A percentile compares a stretch with the other conserved stretches of the same genome.
Evolutionary conservation across 2,329 filamentous ascomycete genomes (phyloP).

Genomic region (Stagonosporopsis vannaccii): DNA sequence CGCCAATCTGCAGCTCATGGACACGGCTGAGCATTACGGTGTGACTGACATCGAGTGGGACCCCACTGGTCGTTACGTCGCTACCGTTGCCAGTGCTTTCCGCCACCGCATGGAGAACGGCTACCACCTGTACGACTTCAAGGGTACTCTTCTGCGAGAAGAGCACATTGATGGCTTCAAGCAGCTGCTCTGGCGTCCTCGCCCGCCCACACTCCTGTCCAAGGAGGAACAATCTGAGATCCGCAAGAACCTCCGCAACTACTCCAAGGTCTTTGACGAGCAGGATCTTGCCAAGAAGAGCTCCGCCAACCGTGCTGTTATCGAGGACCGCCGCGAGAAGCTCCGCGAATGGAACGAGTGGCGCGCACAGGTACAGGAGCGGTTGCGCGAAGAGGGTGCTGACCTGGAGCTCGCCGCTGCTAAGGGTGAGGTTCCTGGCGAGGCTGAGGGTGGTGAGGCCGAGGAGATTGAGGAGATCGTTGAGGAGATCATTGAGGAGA

Average conservation of each 20-base stretch:
- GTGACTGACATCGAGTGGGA: conserved; percentile 99
- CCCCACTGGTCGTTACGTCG: conserved; percentile 91
- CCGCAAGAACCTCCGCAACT: conserved; percentile 97
- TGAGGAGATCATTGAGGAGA: conserved; percentile 89
- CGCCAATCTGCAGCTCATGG: conserved; percentile 94
- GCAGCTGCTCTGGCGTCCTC: conserved; percentile 93
- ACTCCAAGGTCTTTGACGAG: conserved; percentile 93
- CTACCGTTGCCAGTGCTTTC: conserved; percentile 92
- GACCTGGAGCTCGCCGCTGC: conserved; percentile 64
- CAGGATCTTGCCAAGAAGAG: conserved; percentile 93
- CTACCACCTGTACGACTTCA: conserved; percentile 98
- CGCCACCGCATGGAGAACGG: conserved; percentile 99
- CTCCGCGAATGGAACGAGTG: conserved; percentile 91
- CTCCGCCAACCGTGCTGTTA: conserved; percentile 90
- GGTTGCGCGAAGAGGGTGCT: conserved; percentile 67
- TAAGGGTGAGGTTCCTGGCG: conserved; percentile 47
- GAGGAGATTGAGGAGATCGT: conserved; percentile 77
- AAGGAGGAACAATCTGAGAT: conserved; percentile 98
- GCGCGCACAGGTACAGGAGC: conserved; percentile 74
- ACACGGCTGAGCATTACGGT: conserved; percentile 92
- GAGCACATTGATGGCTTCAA: conserved; percentile 97
- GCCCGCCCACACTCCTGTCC: conserved; percentile 85
- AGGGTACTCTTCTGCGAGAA: conserved; percentile 85
- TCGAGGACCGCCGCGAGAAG: conserved; percentile 82
- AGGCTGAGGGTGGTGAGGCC: conserved; percentile 57